These are phyloP conservation scores for Saccharomyces jurei DNA, from an alignment of 805 yeast genomes.

Conservation along the genomic window DNA sequence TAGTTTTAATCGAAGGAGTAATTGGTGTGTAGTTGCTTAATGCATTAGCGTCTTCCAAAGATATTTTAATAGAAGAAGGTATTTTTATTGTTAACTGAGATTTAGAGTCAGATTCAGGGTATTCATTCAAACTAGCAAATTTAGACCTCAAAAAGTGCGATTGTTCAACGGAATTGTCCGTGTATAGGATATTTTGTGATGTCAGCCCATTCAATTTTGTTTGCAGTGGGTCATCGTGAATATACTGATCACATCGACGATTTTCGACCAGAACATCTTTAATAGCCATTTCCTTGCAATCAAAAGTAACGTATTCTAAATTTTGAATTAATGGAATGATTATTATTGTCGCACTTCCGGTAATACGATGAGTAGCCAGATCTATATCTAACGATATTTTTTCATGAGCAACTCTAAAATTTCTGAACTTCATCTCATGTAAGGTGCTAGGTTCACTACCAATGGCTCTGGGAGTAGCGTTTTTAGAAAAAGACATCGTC, in stretches of 20 bases:
- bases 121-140: constrained; percentile 25
- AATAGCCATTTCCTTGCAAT: constrained; percentile 69
- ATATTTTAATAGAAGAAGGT: constrained; percentile 41
- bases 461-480: constrained; percentile 20
- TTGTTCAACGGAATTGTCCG: constrained; percentile 26
- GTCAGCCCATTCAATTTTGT: constrained; percentile 1
- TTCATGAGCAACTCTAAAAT: constrained; percentile 74
- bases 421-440: constrained; percentile 12
- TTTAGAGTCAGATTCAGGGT: constrained; percentile 23
- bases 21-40: constrained; percentile 33
- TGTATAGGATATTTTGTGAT: constrained; percentile 12
- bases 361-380: constrained; percentile 46
- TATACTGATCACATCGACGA: constrained; percentile 33
- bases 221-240: constrained; percentile 27
- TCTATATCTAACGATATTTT: constrained; percentile 75
- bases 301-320: constrained; percentile 57
- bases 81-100: constrained; percentile 27
- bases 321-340: constrained; percentile 58
- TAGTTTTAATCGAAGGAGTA: constrained; percentile 34
- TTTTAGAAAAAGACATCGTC: constrained; percentile 23
- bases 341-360: constrained; percentile 77
- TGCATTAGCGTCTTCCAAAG: constrained; percentile 44
- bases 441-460: constrained; percentile 10
- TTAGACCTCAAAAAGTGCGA: constrained; percentile 28
- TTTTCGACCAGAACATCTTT: constrained; percentile 58